These are phyloP conservation scores for Solanum okadae DNA, from an alignment of 257 asterid genomes.

Conservation along the genomic window DNA sequence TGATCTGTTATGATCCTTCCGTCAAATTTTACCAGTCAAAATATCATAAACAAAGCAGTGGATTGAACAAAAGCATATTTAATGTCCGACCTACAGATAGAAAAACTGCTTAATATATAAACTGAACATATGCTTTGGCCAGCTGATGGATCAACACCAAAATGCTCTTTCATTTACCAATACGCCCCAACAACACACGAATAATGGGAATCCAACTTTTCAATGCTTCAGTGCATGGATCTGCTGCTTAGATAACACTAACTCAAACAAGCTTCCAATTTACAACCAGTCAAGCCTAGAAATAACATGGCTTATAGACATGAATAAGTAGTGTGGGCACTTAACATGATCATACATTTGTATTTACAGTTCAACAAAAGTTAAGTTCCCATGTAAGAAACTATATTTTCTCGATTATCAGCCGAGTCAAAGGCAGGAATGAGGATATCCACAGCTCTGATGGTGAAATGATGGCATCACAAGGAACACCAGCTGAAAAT, in stretches of 20 bases:
- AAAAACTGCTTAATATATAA: background rate
- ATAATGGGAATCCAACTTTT: background rate
- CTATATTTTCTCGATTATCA: conserved; percentile 12
- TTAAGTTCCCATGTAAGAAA: conserved; percentile 19
- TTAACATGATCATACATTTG: conserved; percentile 31
- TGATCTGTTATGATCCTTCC: background rate
- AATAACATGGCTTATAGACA: conserved; percentile 9
- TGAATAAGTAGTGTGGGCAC: conserved; percentile 13
- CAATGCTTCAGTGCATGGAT: background rate
- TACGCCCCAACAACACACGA: background rate
- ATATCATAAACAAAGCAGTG: background rate
- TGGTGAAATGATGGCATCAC: conserved; percentile 1
- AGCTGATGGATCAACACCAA: background rate
- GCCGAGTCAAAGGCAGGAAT: conserved; percentile 38
- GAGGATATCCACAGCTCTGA: conserved; percentile 20
- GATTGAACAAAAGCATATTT: background rate
- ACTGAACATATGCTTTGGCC: background rate
- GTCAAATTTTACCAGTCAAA: background rate
- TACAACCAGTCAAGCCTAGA: conserved; percentile 6
- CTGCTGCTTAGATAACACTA: background rate
- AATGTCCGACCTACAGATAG: background rate
- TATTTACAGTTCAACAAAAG: conserved; percentile 49
- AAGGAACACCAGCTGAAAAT: conserved; percentile 19
- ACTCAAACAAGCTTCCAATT: background rate
- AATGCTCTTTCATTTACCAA: background rate